A percentile compares a stretch with the other conserved stretches of the same genome.
phyloP scores from a whole-genome alignment of 192 early-diverging fungal genomes.

The Coemansia erecta region DNA sequence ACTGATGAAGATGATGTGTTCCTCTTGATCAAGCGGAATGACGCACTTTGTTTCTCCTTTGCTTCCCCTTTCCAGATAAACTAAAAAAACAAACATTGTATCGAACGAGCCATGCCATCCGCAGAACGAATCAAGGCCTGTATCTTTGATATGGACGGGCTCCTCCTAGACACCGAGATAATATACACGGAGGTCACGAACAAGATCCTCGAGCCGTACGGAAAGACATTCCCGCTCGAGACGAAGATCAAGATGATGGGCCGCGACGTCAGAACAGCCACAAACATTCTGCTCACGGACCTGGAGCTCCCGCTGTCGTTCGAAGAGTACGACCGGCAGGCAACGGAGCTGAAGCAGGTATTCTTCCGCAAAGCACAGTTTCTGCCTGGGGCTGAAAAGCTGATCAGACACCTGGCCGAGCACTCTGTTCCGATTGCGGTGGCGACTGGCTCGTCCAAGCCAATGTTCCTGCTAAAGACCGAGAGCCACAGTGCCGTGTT shows the following conservation, averaged over 20 bases:
- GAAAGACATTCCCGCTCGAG: constrained; percentile 63
- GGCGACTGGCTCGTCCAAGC: constrained; percentile 79
- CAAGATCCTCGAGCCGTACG: constrained; percentile 75
- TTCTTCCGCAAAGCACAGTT: constrained; percentile 65
- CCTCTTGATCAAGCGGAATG: background rate
- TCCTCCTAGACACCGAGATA: constrained; percentile 81
- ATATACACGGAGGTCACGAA: constrained; percentile 87
- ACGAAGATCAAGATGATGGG: constrained; percentile 78
- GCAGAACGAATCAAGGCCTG: constrained; percentile 57
- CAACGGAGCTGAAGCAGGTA: constrained; percentile 49
- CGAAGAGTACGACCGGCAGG: constrained; percentile 76
- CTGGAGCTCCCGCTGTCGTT: constrained; percentile 69
- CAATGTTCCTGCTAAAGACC: constrained; percentile 76
- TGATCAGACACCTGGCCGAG: constrained; percentile 71
- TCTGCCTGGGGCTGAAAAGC: constrained; percentile 64
- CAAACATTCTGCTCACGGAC: constrained; percentile 66
- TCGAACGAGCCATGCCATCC: constrained; percentile 12
- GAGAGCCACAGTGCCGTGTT: constrained; percentile 66
- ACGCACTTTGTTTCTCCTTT: background rate
- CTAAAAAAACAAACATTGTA: too few species aligned
- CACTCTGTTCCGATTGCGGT: constrained; percentile 76
- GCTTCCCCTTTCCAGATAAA: background rate
- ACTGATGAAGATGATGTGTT: too few species aligned
- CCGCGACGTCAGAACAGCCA: constrained; percentile 47
- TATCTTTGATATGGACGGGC: constrained; percentile 83